Evolutionary conservation across 1,284 basidiomycete genomes (phyloP).

Genomic region (Leccinum subrobustum): DNA sequence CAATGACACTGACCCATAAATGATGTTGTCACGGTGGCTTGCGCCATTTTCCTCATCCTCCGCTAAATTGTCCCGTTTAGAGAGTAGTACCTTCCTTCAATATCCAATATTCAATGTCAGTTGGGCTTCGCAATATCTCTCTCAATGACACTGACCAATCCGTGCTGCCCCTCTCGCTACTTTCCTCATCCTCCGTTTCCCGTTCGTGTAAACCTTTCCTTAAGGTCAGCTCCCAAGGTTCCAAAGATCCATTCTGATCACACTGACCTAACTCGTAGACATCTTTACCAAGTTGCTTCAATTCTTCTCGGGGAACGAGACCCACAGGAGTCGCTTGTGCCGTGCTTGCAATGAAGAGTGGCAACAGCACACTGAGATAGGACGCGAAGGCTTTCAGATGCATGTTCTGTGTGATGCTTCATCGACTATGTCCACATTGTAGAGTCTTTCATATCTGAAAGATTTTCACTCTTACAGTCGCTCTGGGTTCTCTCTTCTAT

Average conservation of each 20-base stretch:
- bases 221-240: background rate
- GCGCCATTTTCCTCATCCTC: background rate
- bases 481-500: background rate
- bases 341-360: background rate
- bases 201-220: background rate
- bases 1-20: background rate
- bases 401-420: background rate
- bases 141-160: background rate
- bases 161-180: background rate
- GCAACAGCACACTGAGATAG: background rate
- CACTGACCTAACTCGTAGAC: background rate
- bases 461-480: background rate
- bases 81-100: background rate
- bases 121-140: background rate
- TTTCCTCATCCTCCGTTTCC: background rate
- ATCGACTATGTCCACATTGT: background rate
- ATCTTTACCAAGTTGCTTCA: background rate
- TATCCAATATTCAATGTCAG: background rate
- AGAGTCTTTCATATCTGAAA: no score
- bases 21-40: background rate
- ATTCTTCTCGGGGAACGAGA: background rate
- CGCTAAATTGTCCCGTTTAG: background rate
- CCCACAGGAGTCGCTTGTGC: background rate
- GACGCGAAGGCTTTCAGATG: background rate
- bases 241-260: background rate